Conservation (phyloP, 176 grass and related monocot genomes). For the Pontederia crassipes region DNA sequence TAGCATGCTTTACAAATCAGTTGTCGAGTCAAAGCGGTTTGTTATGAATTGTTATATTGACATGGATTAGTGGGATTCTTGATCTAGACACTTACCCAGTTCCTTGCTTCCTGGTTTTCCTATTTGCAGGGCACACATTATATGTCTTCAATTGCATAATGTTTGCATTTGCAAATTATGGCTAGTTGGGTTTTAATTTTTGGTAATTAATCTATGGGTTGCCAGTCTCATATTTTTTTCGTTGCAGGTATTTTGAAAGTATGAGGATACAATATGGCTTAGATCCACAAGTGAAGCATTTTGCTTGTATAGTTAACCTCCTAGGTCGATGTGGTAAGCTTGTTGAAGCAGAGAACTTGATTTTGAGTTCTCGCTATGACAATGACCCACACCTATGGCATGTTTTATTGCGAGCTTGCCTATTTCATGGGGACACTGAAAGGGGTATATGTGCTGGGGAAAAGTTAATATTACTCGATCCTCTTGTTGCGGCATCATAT, state of each 20-base stretch:
- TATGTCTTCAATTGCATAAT: not conserved
- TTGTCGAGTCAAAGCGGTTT: too few relatives aligned
- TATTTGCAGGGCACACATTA: not conserved
- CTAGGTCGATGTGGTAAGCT: slow-evolving; percentile 48
- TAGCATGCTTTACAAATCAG: too few relatives aligned
- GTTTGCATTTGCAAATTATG: not conserved
- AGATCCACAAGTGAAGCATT: slow-evolving; percentile 29
- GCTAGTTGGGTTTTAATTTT: not conserved
- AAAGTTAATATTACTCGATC: slow-evolving; percentile 49
- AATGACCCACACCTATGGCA: slow-evolving; percentile 42
- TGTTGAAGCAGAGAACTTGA: slow-evolving; percentile 44
- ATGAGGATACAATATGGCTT: slow-evolving; percentile 48
- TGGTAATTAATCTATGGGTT: not conserved
- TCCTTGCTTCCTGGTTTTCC: not conserved
- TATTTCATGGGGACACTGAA: slow-evolving; percentile 48
- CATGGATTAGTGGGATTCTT: too few relatives aligned
- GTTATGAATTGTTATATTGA: too few relatives aligned
- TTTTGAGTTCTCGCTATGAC: slow-evolving; percentile 41
- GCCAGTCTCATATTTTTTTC: slow-evolving; percentile 10
- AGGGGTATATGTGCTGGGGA: slow-evolving; percentile 35
- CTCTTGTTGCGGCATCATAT: slow-evolving; percentile 48
- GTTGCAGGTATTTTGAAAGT: slow-evolving; percentile 47
- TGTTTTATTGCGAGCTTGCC: slow-evolving; percentile 43
- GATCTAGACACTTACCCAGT: too few relatives aligned
- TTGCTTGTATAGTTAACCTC: slow-evolving; percentile 55